A percentile compares a stretch with the other conserved stretches of the same genome.
phyloP scores from a whole-genome alignment of 225 moss, liverwort and hornwort genomes.

The Rhytidiadelphus loreus region DNA sequence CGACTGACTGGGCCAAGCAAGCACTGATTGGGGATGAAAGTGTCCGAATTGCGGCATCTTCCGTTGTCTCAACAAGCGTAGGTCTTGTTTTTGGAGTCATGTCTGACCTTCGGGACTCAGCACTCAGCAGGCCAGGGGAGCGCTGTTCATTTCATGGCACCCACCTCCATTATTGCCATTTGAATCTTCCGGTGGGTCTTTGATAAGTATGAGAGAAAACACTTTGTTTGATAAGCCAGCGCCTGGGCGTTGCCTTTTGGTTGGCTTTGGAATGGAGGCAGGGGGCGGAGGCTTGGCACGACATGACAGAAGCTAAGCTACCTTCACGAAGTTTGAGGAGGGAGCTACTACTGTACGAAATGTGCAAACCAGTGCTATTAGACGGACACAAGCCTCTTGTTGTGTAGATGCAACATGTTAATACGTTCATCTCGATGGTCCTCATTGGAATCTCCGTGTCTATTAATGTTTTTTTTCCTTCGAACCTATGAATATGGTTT shows the following conservation, averaged over 20 bases:
- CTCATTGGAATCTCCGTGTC: no score
- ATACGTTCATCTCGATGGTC: no score
- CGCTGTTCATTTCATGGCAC: not conserved
- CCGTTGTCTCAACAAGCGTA: not conserved
- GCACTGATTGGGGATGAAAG: not conserved
- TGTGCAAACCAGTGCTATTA: no score
- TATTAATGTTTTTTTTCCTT: no score
- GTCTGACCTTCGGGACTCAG: not conserved
- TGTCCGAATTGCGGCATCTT: not conserved
- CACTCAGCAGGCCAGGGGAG: no score
- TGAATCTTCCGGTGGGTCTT: not conserved
- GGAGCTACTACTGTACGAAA: no score
- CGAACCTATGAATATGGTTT: no score
- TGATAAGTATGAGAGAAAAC: not conserved
- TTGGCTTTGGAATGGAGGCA: not conserved
- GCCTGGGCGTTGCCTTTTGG: not conserved
- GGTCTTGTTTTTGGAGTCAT: not conserved
- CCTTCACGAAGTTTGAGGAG: not conserved
- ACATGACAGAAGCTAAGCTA: not conserved
- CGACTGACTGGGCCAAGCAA: not conserved
- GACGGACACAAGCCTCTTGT: no score
- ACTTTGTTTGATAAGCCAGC: not conserved
- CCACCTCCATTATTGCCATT: constrained; percentile 15
- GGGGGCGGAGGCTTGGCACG: not conserved
- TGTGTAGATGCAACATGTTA: no score